Evolutionary conservation across 306 rosid species (phyloP), one percentile per base, ranked within the genome.

Genomic region (Hippophae tibetana): DNA sequence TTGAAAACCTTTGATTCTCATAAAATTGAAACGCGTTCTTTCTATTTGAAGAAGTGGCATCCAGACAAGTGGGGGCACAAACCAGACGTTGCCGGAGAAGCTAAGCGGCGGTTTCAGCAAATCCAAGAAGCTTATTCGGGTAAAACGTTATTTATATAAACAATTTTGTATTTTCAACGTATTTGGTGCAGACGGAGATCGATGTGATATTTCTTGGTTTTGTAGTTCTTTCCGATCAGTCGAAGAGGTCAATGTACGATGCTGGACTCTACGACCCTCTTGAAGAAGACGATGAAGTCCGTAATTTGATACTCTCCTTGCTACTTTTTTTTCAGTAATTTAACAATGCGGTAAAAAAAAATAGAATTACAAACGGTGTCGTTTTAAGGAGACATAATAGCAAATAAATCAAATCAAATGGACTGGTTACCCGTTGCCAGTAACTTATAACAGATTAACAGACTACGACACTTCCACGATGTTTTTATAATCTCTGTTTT

Each of bases 71-170:
- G 74, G 71, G 67, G 13, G 56, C 67, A 55, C 50, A 68, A 71
- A 26, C 71, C 77, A 26, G 63, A 67, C 51, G 57, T 62, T 62
- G 68, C 73, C 2, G 23, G 13, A 41, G 82, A 78, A 70, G 79
- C 79, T 9, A 69, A 73, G 58, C 58, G 60, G 8, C 64, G 58
- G 64, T 78, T 78, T 63, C 76, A 78, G 56, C 63, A 54, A 9
- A 61, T 70, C 63, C 82, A 73, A 62, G 76, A 78, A 68, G 76
- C 82, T 63, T 78, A 73, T 66, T 78, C 82, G 52, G 79, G 76
- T 78, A 44, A 18, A 14, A 10, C 14, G 8, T 13, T 26, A 9
- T 12, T 9, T 44, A 42, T 18, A 5, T 7, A 1, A 41, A 1
- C 12, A 1, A 9, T 13, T 7, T 8, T 0, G 5, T 6, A 2